phyloP scores from a whole-genome alignment of 1,284 basidiomycete species.

The Porogramme epimiltina region DNA sequence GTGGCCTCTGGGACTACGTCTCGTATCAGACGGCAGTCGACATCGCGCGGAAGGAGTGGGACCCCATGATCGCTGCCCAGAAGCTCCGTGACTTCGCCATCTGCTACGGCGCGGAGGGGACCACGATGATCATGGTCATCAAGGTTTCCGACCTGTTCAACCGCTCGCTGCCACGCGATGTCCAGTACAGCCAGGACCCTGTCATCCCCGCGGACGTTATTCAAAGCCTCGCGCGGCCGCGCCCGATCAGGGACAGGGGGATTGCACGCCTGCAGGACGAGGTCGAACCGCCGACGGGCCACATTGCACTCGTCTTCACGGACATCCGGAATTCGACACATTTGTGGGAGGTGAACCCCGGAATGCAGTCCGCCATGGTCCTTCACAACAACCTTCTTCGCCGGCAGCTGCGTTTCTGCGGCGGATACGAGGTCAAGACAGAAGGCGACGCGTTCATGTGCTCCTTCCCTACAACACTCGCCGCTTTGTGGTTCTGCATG shows the following conservation, averaged over 20 bases:
- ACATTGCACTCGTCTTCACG: slow-evolving; percentile 95
- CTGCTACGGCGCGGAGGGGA: slow-evolving; percentile 93
- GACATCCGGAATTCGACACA: slow-evolving; percentile 98
- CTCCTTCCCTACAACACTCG: slow-evolving; percentile 88
- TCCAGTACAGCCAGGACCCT: slow-evolving; percentile 47
- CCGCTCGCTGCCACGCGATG: slow-evolving; percentile 40
- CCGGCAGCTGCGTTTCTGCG: slow-evolving; percentile 86
- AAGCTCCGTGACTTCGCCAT: slow-evolving; percentile 97
- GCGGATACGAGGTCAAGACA: slow-evolving; percentile 99
- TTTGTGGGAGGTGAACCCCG: slow-evolving; percentile 96
- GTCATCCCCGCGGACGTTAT: slow-evolving; percentile 44
- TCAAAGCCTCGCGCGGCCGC: slow-evolving; percentile 34
- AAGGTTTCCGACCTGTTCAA: slow-evolving; percentile 82
- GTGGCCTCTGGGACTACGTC: slow-evolving; percentile 92
- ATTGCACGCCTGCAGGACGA: slow-evolving; percentile 76
- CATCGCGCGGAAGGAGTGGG: slow-evolving; percentile 86
- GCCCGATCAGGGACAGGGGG: slow-evolving; percentile 54
- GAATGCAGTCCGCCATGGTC: slow-evolving; percentile 95
- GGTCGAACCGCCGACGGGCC: slow-evolving; percentile 86
- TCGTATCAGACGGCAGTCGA: slow-evolving; percentile 97
- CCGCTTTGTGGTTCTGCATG: slow-evolving; percentile 92
- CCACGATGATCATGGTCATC: slow-evolving; percentile 98
- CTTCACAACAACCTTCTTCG: slow-evolving; percentile 90
- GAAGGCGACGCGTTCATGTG: slow-evolving; percentile 99
- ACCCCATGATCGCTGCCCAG: slow-evolving; percentile 97